Evolutionary conservation across 495 filamentous ascomycete species (phyloP), one percentile per base, ranked within the genome.

Genomic region (Aspergillus leporis): DNA sequence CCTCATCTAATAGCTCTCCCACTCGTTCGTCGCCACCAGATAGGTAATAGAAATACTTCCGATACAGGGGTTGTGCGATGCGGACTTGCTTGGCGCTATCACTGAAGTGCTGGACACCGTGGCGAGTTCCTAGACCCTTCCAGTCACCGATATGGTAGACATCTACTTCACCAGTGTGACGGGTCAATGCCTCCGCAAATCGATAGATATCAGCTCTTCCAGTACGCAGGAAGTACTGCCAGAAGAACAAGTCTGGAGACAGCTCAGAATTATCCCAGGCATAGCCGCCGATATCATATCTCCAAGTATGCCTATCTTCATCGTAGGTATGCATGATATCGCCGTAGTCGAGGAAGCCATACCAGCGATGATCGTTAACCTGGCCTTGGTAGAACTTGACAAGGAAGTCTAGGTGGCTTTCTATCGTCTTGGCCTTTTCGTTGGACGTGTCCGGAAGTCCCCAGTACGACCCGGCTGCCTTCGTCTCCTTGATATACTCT

Each of bases 231-330:
- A 78, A 83, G 53, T 81, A 77, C 7, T 75, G 74, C 80, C 80
- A 83, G 22, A 83, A 69, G 63, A 75, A 83, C 1, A 80, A 63
- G 56, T 83, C 78, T 0, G 80, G 74, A 2, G 80, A 83, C 1
- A 83, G 70, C 51, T 83, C 80, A 1, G 78, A 81, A 63, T 83
- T 83, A 54, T 81, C 80, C 80, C 80, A 83, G 1, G 80, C 78
- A 67, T 74, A 83, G 0, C 80, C 80, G 8, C 80, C 80, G 19
- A 83, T 56, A 51, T 83, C 80, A 52, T 81, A 83, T 7, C 80
- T 69, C 80, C 80, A 83, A 12, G 66, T 73, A 56, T 81, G 78
- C 23, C 80, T 66, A 62, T 80, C 72, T 3, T 56, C 47, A 45
- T 83, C 80, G 61, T 83, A 83, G 2, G 78, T 78, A 49, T 83